Conservation (phyloP, 129 eudicot genomes). For the Rutidosis leptorrhynchoides region DNA sequence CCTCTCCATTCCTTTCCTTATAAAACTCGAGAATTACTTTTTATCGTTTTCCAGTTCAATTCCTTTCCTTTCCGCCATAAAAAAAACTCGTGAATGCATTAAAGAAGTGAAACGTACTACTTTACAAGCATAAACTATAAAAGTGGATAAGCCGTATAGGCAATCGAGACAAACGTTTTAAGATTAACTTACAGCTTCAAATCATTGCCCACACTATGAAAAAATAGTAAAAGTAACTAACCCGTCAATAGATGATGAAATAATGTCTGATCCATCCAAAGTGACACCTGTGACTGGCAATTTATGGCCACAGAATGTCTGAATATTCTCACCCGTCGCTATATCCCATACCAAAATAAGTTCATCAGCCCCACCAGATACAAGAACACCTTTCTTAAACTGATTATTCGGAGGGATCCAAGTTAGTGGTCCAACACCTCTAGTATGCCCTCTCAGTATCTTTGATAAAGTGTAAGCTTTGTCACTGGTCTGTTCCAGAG, state of each 20-base stretch:
- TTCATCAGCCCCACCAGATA: slow-evolving; percentile 96
- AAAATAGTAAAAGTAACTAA: slow-evolving; percentile 43
- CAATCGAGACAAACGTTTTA: neutral
- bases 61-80: too few relatives aligned
- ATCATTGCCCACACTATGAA: neutral
- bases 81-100: too few relatives aligned
- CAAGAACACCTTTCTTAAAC: slow-evolving; percentile 75
- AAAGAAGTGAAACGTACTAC: too few relatives aligned
- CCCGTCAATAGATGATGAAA: slow-evolving; percentile 84
- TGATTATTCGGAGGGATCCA: slow-evolving; percentile 79
- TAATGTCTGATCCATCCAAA: slow-evolving; percentile 71
- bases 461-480: slow-evolving; percentile 52
- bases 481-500: slow-evolving; percentile 46
- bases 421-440: slow-evolving; percentile 87
- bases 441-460: slow-evolving; percentile 83
- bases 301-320: slow-evolving; percentile 65
- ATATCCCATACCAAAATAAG: slow-evolving; percentile 80
- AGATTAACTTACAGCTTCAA: slow-evolving; percentile 11
- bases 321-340: slow-evolving; percentile 69
- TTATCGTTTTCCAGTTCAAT: too few relatives aligned
- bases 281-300: slow-evolving; percentile 87
- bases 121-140: too few relatives aligned
- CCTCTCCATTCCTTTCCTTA: too few relatives aligned
- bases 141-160: neutral
- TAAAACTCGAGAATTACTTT: too few relatives aligned